A percentile compares a stretch with the other conserved stretches of the same genome.
Conservation (phyloP, 1,284 basidiomycete species). For the Ustilago vetiveriae region DNA sequence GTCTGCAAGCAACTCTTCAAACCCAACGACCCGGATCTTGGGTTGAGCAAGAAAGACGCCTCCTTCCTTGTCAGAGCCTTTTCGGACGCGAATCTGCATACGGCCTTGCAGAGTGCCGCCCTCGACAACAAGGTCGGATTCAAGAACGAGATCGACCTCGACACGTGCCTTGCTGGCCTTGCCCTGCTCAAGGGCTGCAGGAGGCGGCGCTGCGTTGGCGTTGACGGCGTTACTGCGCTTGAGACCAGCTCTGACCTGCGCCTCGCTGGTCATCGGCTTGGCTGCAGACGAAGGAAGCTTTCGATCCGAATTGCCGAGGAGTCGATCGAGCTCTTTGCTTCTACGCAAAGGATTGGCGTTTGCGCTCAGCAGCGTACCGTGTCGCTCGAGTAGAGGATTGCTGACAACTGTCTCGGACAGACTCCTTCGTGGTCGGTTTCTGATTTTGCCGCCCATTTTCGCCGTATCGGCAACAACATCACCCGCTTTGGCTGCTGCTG, state of each 20-base stretch:
- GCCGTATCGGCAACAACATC: no score
- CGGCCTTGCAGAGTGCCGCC: conserved; percentile 80
- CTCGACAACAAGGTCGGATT: conserved; percentile 82
- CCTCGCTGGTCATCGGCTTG: conserved; percentile 5
- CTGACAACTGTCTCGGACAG: conserved; percentile 35
- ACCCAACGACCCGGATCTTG: conserved; percentile 86
- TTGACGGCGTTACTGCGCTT: conserved; percentile 30
- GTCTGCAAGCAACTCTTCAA: conserved; percentile 77
- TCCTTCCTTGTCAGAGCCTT: conserved; percentile 71
- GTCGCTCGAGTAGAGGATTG: conserved; percentile 44
- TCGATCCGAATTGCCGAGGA: conserved; percentile 51
- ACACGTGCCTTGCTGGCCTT: conserved; percentile 74
- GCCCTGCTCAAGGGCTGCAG: conserved; percentile 58
- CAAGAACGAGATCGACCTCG: conserved; percentile 82
- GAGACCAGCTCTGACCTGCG: conserved; percentile 11
- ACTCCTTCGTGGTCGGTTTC: conserved; percentile 32
- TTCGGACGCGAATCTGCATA: conserved; percentile 77
- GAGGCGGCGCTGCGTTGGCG: conserved; percentile 19
- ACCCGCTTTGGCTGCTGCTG: no score
- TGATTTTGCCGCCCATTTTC: conserved; percentile 13
- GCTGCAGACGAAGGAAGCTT: conserved; percentile 41
- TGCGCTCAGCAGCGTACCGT: conserved; percentile 52
- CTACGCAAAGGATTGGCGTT: conserved; percentile 52
- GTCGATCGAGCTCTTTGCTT: conserved; percentile 54
- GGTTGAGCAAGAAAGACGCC: conserved; percentile 77